These are phyloP conservation scores for Thuja plicata DNA, from an alignment of 83 land plant genomes.

Conservation along the genomic window DNA sequence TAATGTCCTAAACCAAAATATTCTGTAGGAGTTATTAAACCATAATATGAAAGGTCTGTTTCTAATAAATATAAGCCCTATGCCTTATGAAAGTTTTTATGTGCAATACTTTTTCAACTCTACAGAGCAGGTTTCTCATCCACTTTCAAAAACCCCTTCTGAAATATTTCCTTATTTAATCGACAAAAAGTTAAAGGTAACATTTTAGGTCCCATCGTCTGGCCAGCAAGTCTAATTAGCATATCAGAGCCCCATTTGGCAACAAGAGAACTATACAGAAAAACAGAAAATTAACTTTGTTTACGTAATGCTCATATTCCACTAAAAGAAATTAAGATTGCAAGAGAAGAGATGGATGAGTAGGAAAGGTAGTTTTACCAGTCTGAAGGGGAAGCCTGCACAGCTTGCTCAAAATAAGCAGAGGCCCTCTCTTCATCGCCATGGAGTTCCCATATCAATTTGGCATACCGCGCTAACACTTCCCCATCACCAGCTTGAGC, in stretches of 20 bases:
- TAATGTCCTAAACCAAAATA: neutral
- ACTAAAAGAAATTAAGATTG: neutral
- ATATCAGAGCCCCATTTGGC: neutral
- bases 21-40: neutral
- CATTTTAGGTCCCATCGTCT: neutral
- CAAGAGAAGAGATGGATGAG: neutral
- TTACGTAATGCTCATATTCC: neutral
- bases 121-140: neutral
- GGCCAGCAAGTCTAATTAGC: neutral
- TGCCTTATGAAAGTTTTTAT: too few relatives aligned
- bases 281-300: neutral
- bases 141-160: neutral
- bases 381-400: slow-evolving; percentile 52
- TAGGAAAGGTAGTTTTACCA: slow-evolving; percentile 23
- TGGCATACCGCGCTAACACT: slow-evolving; percentile 51
- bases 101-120: neutral
- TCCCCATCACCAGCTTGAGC: slow-evolving; percentile 61
- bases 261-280: neutral
- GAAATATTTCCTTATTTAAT: too few relatives aligned
- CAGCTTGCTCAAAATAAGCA: slow-evolving; percentile 57
- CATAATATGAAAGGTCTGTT: neutral
- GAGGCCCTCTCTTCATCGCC: slow-evolving; percentile 48
- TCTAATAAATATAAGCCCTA: neutral
- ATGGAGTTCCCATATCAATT: slow-evolving; percentile 63
- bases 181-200: too few relatives aligned